These are phyloP conservation scores for Acacia crassicarpa DNA, from an alignment of 306 rosid genomes.

Conservation along the genomic window DNA sequence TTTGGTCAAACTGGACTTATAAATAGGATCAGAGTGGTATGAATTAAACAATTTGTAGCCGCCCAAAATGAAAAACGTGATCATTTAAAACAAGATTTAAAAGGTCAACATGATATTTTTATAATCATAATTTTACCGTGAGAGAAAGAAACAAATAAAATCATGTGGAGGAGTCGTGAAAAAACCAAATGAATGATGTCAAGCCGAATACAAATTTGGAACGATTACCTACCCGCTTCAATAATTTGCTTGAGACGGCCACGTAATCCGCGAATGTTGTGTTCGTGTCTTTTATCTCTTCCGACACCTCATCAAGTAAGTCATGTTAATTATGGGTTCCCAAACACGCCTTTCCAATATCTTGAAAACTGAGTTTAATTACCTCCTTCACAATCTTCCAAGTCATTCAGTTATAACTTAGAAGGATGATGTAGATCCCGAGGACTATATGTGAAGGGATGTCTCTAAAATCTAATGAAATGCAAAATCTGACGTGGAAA, in stretches of 20 bases:
- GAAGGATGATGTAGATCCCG: no score
- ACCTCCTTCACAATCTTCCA: no score
- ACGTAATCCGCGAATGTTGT: neutral
- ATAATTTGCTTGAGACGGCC: neutral
- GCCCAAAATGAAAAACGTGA: neutral
- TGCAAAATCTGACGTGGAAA: no score
- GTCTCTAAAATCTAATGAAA: no score
- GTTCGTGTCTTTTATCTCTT: neutral
- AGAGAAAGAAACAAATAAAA: neutral
- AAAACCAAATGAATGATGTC: neutral
- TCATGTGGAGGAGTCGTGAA: neutral
- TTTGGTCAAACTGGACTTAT: no score
- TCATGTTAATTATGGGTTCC: no score
- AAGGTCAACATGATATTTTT: neutral
- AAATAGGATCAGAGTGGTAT: no score
- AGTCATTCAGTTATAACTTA: neutral
- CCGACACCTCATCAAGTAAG: no score
- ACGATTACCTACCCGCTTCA: neutral
- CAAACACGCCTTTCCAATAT: no score
- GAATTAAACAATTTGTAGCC: neutral
- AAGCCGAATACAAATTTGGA: neutral
- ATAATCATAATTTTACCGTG: neutral
- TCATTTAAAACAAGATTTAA: neutral
- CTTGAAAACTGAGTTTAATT: no score
- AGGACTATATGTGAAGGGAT: no score